These are phyloP conservation scores for Colletotrichum aenigma DNA, from an alignment of 2,329 filamentous ascomycete genomes.

Conservation along the genomic window DNA sequence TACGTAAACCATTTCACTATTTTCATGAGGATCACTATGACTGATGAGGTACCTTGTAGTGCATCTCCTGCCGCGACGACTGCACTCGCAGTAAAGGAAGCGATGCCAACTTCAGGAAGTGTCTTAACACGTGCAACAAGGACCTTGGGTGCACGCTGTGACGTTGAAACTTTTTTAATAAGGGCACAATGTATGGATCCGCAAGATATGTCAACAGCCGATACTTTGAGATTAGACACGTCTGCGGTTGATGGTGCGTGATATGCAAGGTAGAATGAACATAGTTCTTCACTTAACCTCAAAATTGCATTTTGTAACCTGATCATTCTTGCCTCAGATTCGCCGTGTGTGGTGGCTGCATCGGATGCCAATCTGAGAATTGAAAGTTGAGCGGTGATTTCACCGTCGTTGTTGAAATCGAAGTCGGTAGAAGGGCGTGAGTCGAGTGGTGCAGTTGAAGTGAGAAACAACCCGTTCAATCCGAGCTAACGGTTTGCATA, in stretches of 20 bases:
- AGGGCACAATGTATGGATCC: not conserved
- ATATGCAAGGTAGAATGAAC: not conserved
- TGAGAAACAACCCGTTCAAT: too few species aligned
- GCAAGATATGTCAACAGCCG: too few species aligned
- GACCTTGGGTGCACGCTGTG: not conserved
- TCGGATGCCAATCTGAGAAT: too few species aligned
- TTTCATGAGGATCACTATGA: not conserved
- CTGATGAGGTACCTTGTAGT: not conserved
- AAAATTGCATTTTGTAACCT: not conserved
- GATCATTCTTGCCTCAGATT: not conserved
- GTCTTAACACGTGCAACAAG: not conserved
- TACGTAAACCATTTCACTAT: not conserved
- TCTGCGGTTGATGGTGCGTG: not conserved
- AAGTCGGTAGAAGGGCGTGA: too few species aligned
- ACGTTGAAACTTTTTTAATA: not conserved
- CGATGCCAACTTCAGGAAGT: not conserved
- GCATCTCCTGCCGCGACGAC: not conserved
- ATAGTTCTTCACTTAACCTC: not conserved
- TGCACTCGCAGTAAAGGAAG: not conserved
- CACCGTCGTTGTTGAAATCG: too few species aligned
- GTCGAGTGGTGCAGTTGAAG: too few species aligned
- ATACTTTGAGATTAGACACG: not conserved
- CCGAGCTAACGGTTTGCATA: too few species aligned
- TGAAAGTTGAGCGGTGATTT: too few species aligned
- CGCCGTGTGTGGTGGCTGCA: not conserved